Base-by-base conservation (phyloP, 2,329 filamentous ascomycete genomes). In the Cordyceps pruinosa region DNA sequence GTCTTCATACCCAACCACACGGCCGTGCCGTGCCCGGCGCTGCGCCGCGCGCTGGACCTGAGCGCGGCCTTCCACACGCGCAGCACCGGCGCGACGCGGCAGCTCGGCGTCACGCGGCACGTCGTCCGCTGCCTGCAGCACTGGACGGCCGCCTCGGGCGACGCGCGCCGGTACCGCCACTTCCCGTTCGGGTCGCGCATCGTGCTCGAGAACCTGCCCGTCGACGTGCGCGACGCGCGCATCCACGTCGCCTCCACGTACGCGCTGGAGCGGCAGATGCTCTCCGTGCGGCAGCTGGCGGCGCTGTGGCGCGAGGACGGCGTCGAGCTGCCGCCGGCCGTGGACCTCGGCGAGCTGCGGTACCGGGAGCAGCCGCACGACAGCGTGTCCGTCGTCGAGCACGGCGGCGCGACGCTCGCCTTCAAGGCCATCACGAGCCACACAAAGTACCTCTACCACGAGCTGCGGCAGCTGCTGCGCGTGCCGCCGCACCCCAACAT, bases 401-500 rank as follows among this genome's bases (percentile, higher is more conserved):
- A 79, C 41, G 61, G 69, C 21, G 70, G 67, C 7, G 63, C 69
- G 48, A 66, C 72, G 2, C 79, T 76, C 72, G 77, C 84, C 57
- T 76, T 86, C 68, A 86, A 86, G 65, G 79, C 80, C 3, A 66
- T 84, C 42, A 79, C 78, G 2, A 81, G 78, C 67, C 77, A 76
- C 61, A 74, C 79, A 59, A 84, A 84, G 63, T 85, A 80, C 63
- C 71, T 86, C 37, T 85, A 85, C 64, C 80, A 84, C 62, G 83
- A 86, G 66, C 72, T 86, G 19, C 77, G 77, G 55, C 75, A 77
- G 25, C 74, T 86, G 2, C 75, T 84, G 54, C 73, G 67, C 28
- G 73, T 84, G 46, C 70, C 75, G 28, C 71, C 76, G 3, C 81
- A 86, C 62, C 70, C 72, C 2, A 78, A 81, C 65, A 69, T 85